Conservation (phyloP, 2,329 filamentous ascomycete genomes). For the Shiraia sp. region DNA sequence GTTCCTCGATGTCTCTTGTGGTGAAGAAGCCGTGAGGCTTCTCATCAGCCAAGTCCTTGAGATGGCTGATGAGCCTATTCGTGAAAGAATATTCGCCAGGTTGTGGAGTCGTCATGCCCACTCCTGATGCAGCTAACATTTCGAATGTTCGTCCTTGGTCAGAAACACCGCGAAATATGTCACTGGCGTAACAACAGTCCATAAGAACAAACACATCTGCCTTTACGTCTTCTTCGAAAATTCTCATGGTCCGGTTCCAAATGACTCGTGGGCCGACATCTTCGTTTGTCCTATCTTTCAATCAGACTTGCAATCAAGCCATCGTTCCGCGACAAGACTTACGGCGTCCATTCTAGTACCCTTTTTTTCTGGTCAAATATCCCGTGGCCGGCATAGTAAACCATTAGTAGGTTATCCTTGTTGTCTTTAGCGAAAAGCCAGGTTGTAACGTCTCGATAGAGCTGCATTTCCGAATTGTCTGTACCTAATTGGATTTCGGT, state of each 20-base stretch:
- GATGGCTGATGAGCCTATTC: conserved; percentile 4
- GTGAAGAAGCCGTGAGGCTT: conserved; percentile 2
- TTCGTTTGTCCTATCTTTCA: conserved; percentile 3
- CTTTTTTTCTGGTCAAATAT: conserved; percentile 3
- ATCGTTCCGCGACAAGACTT: background rate
- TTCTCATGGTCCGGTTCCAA: conserved; percentile 14
- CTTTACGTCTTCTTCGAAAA: conserved; percentile 6
- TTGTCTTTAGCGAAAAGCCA: conserved; percentile 13
- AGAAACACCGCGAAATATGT: conserved; percentile 9
- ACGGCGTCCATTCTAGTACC: conserved; percentile 10
- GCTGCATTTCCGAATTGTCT: conserved; percentile 5
- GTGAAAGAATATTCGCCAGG: conserved; percentile 13
- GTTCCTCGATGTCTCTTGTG: conserved; percentile 1
- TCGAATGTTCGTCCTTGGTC: conserved; percentile 9
- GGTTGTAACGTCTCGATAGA: conserved; percentile 4
- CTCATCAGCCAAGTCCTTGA: conserved; percentile 3
- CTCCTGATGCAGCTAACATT: conserved; percentile 6
- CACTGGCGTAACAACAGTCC: conserved; percentile 27
- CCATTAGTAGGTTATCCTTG: conserved; percentile 21
- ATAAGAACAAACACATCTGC: conserved; percentile 24
- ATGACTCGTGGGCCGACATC: background rate
- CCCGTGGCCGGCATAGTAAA: conserved; percentile 20
- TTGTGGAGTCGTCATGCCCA: conserved; percentile 1
- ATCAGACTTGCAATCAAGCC: background rate
- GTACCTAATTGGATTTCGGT: conserved; percentile 8